A percentile compares a stretch with the other conserved stretches of the same genome.
phyloP scores from a whole-genome alignment of 768 basidiomycete species.

The Mycena olivaceomarginata region DNA sequence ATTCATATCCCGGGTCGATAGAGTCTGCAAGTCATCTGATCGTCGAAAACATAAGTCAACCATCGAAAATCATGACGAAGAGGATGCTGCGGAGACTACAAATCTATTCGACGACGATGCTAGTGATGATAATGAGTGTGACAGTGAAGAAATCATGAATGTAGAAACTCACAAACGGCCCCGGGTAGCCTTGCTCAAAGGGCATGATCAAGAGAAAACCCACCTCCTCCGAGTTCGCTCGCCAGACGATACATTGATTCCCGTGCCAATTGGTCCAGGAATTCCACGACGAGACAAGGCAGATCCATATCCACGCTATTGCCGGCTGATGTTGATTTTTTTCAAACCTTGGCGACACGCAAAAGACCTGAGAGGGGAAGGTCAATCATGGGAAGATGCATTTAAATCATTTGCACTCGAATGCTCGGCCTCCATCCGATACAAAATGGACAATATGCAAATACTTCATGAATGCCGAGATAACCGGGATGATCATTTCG shows the following conservation, averaged over 20 bases:
- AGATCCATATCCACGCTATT: constrained; percentile 47
- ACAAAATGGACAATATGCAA: constrained; percentile 62
- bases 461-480: constrained; percentile 54
- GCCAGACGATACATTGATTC: too few species aligned
- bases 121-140: background rate
- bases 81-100: constrained; percentile 2
- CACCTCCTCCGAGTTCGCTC: too few species aligned
- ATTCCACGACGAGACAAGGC: constrained; percentile 55
- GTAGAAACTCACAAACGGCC: background rate
- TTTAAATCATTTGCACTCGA: constrained; percentile 46
- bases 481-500: constrained; percentile 57
- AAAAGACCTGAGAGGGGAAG: constrained; percentile 46
- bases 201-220: constrained; percentile 47
- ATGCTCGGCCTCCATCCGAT: constrained; percentile 23
- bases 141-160: background rate
- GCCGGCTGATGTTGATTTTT: constrained; percentile 61
- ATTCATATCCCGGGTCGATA: constrained; percentile 51
- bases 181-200: background rate
- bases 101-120: constrained; percentile 9
- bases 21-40: constrained; percentile 37
- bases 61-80: constrained; percentile 34
- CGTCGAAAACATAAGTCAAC: constrained; percentile 7
- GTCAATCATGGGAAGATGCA: constrained; percentile 54
- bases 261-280: constrained; percentile 50
- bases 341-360: constrained; percentile 64